Base-by-base conservation (phyloP, 352 stramenopile genomes). In the Phytophthora boehmeriae region DNA sequence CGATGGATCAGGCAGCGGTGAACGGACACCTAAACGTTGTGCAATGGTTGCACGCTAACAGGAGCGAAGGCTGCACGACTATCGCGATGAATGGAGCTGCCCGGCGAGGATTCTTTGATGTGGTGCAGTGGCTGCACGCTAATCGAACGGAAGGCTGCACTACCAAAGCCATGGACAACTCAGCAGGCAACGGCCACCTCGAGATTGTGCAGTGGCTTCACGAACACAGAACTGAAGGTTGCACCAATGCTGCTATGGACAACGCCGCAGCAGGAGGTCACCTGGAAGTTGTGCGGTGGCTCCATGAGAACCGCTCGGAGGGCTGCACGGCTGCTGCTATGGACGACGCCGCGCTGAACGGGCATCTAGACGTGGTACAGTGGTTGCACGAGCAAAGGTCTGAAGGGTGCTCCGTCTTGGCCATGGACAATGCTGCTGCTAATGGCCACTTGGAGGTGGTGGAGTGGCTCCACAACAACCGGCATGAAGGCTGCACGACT, bases 211-310 rank as follows among this genome's bases (percentile, higher is more conserved):
- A 36, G 8, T 59, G 41, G 38, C 52, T 59, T 8, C 41, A 52
- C 50, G 19, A 61, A 22, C 16, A 68, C 23, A 32, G 61, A 14
- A 9, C 47, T 0, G 56, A 68, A 56, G 60, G 66, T 1, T 74
- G 66, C 35, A 74, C 60, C 11, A 48, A 38, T 11, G 50, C 50
- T 20, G 62, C 56, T 4, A 62, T 68, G 35, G 54, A 70, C 36
- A 58, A 71, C 35, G 63, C 63, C 52, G 63, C 63, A 32, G 56
- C 63, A 0, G 53, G 64, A 10, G 83, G 83, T 17, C 79, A 85
- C 25, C 30, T 89, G 11, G 75, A 78, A 17, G 67, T 85, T 13
- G 58, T 90, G n/a, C 46, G 78, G 50, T 92, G 74, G 73, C 68
- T 90, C 2, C 76, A 86, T 5, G 42, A 46, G 4, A 49, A 88